Evolutionary conservation across 768 basidiomycete genomes (phyloP).

Genomic region (Rhizopogon vesiculosus): DNA sequence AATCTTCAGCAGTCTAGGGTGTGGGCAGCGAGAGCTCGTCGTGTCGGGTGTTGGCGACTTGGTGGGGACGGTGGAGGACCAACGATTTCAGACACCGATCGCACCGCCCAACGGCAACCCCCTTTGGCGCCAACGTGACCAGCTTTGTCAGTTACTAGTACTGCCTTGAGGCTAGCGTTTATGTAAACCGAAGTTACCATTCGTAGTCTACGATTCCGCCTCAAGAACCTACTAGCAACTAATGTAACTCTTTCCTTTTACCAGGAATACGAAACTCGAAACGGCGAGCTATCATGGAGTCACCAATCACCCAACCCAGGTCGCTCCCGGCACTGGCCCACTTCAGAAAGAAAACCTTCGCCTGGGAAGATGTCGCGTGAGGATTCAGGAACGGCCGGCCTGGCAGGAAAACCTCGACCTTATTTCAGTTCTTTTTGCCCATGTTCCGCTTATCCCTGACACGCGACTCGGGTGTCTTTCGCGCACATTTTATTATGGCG

Average conservation of each 20-base stretch:
- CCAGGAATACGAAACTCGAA: too few species aligned
- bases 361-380: conserved; percentile 4
- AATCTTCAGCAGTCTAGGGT: neutral
- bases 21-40: neutral
- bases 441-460: neutral
- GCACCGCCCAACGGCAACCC: neutral
- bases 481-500: too few species aligned
- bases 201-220: too few species aligned
- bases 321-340: neutral
- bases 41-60: conserved; percentile 10
- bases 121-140: conserved; percentile 5
- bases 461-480: neutral
- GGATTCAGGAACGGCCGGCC: neutral
- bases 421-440: neutral
- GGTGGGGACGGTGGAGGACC: conserved; percentile 6
- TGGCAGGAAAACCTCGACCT: neutral
- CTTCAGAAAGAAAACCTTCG: neutral
- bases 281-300: too few species aligned
- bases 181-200: too few species aligned
- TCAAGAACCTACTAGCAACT: too few species aligned
- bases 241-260: too few species aligned
- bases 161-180: too few species aligned
- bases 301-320: too few species aligned
- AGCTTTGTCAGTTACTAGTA: too few species aligned
- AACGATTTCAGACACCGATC: conserved; percentile 27